These are phyloP conservation scores for Colletotrichum endophyticum DNA, from an alignment of 2,329 filamentous ascomycete species.

Conservation along the genomic window DNA sequence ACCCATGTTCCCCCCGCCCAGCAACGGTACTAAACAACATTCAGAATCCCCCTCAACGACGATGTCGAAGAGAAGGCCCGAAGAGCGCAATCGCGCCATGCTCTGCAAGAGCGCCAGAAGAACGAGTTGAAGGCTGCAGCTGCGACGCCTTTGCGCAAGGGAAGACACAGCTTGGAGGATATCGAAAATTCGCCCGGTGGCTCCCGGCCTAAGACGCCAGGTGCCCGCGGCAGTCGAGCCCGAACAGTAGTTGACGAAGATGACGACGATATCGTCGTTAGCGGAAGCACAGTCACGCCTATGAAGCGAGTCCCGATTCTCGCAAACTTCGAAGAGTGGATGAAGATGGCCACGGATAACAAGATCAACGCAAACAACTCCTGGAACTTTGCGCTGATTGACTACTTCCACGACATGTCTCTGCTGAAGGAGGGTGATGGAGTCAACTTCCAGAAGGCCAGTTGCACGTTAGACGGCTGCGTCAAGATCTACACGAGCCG, in stretches of 20 bases:
- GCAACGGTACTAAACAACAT: conserved; percentile 19
- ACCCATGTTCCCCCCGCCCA: neutral
- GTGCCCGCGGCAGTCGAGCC: conserved; percentile 35
- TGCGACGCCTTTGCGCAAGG: conserved; percentile 71
- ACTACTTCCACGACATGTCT: conserved; percentile 99
- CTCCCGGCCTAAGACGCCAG: conserved; percentile 63
- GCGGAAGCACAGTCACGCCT: conserved; percentile 81
- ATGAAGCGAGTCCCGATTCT: conserved; percentile 96
- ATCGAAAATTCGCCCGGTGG: conserved; percentile 61
- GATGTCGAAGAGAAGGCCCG: conserved; percentile 91
- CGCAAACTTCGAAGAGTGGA: conserved; percentile 99
- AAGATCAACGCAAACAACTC: conserved; percentile 98
- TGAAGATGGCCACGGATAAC: conserved; percentile 99
- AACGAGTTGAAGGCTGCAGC: conserved; percentile 85
- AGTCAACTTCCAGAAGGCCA: conserved; percentile 98
- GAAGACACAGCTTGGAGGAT: conserved; percentile 62
- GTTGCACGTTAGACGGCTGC: conserved; percentile 95
- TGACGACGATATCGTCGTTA: conserved; percentile 68
- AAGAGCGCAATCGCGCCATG: conserved; percentile 85
- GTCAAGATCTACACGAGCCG: conserved; percentile 99
- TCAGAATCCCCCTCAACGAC: conserved; percentile 93
- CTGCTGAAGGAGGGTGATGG: conserved; percentile 93
- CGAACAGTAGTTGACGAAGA: conserved; percentile 51
- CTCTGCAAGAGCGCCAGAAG: conserved; percentile 87
- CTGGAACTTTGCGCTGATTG: conserved; percentile 99